Evolutionary conservation across 139 green algal genomes (phyloP), one percentile per base, ranked within the genome.

Genomic region (Pseudopediastrum boryanum): DNA sequence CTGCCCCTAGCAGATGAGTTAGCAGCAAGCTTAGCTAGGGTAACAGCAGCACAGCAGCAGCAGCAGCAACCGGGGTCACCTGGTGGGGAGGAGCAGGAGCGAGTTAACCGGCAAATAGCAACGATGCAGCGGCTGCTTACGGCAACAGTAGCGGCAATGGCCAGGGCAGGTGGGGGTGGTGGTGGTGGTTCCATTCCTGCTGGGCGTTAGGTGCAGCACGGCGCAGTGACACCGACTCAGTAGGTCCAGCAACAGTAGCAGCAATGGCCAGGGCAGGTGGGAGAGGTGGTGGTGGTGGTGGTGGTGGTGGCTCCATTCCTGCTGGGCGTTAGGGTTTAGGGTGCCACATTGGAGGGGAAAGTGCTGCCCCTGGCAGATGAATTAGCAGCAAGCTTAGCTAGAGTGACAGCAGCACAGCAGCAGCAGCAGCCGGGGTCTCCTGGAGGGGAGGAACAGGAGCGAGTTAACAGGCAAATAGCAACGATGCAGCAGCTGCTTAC

Each of bases 281-380:
- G 13, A 16, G 46, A 12, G 46, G 46, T 16, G 46, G 46, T 16
- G 16, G 13, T 16, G 13, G 16, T n/a, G 16, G 16, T 56, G 46
- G 16, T 16, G 12, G 16, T n/a, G 12, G 12, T 56, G 46, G 46
- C 46, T n/a, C 13, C 46, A 12, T 56, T 16, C 13, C 46, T 12
- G 16, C 13, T 16, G 46, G 46, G 46, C 46, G n/a, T n/a, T n/a
- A n/a, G n/a, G n/a, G n/a, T n/a, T n/a, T n/a, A n/a, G n/a, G n/a
- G 91, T 35, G 90, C 90, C 46, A 97, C 96, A 72, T 79, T 96
- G 38, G 86, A 95, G 41, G 84, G 77, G 74, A 94, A 94, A 79
- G 88, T 96, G 39, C 71, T 83, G 16, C 54, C 83, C 4, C 85
- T 93, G 35, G 81, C 93, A 21, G 83, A 82, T 2, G 87, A 93